These are phyloP conservation scores for Pseudogymnoascus sp. DNA, from an alignment of 2,329 filamentous ascomycete genomes.

Conservation along the genomic window DNA sequence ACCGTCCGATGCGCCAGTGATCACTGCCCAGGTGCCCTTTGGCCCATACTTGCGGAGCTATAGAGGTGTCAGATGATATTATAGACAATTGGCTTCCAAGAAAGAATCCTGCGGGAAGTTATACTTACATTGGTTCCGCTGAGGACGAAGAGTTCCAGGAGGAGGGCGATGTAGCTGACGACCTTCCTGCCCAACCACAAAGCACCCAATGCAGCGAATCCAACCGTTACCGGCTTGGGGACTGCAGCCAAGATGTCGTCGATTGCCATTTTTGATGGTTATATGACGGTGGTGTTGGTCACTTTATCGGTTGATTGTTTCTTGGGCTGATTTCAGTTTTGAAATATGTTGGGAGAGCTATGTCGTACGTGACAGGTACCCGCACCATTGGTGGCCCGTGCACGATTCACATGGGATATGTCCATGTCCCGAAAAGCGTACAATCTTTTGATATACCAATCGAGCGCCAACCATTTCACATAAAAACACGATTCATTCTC, in stretches of 20 bases:
- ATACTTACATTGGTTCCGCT: conserved; percentile 50
- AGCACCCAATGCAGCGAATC: conserved; percentile 47
- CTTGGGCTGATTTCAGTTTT: neutral
- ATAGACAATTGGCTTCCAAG: neutral
- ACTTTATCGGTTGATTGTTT: neutral
- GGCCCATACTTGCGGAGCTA: conserved; percentile 80
- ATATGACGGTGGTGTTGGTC: neutral
- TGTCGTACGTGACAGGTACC: neutral
- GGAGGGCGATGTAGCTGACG: conserved; percentile 49
- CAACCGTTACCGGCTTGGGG: conserved; percentile 33
- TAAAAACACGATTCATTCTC: neutral
- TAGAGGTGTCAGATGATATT: neutral
- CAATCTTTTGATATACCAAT: neutral
- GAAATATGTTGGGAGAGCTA: conserved; percentile 1
- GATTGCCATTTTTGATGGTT: conserved; percentile 15
- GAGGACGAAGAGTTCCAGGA: conserved; percentile 62
- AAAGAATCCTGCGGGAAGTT: neutral
- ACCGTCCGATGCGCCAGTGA: conserved; percentile 93
- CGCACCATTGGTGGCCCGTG: conserved; percentile 2
- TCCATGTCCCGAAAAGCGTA: neutral
- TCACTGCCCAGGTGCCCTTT: conserved; percentile 85
- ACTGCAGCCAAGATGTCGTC: conserved; percentile 30
- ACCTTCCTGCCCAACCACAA: conserved; percentile 49
- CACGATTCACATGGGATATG: neutral
- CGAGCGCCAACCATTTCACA: neutral